Percentiles rank a stretch among this genome's conserved stretches.
Evolutionary conservation across 1,284 basidiomycete genomes (phyloP).

Genomic region (Melampsora americana): DNA sequence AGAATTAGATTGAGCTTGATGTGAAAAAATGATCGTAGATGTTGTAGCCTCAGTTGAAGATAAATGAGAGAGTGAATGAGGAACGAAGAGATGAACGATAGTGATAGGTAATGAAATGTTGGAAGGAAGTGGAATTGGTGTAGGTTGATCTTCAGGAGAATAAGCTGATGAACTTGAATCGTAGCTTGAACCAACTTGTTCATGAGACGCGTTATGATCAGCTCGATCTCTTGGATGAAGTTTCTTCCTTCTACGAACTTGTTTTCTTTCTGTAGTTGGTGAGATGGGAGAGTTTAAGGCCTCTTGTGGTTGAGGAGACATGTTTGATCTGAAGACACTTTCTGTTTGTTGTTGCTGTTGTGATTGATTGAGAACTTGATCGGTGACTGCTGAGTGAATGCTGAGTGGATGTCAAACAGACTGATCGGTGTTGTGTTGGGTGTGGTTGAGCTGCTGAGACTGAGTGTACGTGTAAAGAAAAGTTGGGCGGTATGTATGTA

Average conservation of each 20-base stretch:
- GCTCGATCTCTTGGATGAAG: neutral
- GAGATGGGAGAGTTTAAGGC: neutral
- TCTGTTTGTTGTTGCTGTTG: no score
- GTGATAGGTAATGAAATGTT: constrained; percentile 47
- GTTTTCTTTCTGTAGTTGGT: neutral
- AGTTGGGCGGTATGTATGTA: no score
- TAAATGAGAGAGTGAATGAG: neutral
- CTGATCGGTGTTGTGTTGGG: no score
- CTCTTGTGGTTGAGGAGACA: no score
- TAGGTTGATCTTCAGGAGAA: constrained; percentile 32
- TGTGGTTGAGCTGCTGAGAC: no score
- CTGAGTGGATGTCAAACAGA: no score
- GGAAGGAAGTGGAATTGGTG: constrained; percentile 44
- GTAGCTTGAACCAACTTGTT: neutral
- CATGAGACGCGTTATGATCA: neutral
- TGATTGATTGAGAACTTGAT: no score
- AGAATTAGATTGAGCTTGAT: neutral
- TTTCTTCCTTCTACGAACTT: neutral
- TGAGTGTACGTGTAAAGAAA: no score
- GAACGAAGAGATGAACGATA: constrained; percentile 45
- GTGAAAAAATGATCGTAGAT: no score
- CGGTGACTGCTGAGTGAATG: no score
- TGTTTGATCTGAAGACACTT: no score
- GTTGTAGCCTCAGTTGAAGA: neutral
- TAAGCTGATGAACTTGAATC: neutral